phyloP scores from a whole-genome alignment of 345 rosid species.

The Populus pruinosa region DNA sequence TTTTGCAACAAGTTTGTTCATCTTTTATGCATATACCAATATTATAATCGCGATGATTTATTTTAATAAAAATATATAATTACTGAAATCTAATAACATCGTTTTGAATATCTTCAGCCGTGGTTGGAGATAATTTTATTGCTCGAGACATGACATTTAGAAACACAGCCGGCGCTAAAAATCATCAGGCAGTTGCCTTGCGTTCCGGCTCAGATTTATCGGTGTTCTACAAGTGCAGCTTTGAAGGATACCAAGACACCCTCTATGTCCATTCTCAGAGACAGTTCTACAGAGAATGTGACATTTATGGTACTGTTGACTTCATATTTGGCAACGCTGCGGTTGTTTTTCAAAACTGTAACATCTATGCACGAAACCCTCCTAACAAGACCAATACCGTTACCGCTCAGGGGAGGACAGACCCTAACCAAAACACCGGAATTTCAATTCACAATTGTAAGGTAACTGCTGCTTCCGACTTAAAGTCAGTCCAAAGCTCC shows the following conservation, averaged over 20 bases:
- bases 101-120: slow-evolving; percentile 25
- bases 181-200: slow-evolving; percentile 67
- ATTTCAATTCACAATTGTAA: slow-evolving; percentile 50
- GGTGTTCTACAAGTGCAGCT: slow-evolving; percentile 41
- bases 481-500: slow-evolving; percentile 14
- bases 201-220: slow-evolving; percentile 50
- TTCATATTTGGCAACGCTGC: slow-evolving; percentile 70
- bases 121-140: slow-evolving; percentile 48
- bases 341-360: slow-evolving; percentile 56
- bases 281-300: slow-evolving; percentile 43
- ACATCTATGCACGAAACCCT: slow-evolving; percentile 43
- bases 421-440: slow-evolving; percentile 54
- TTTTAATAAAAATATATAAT: background rate
- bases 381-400: slow-evolving; percentile 44
- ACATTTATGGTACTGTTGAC: slow-evolving; percentile 50
- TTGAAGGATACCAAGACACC: slow-evolving; percentile 54
- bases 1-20: no score
- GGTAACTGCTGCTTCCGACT: slow-evolving; percentile 44
- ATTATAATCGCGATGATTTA: background rate
- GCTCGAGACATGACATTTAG: slow-evolving; percentile 56
- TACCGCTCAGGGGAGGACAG: slow-evolving; percentile 62
- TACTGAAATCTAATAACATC: background rate
- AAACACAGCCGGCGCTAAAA: slow-evolving; percentile 58
- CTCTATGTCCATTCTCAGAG: slow-evolving; percentile 57
- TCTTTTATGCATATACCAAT: background rate